Base-by-base conservation (phyloP, 2,329 filamentous ascomycete genomes). In the Corinectria fuckeliana region DNA sequence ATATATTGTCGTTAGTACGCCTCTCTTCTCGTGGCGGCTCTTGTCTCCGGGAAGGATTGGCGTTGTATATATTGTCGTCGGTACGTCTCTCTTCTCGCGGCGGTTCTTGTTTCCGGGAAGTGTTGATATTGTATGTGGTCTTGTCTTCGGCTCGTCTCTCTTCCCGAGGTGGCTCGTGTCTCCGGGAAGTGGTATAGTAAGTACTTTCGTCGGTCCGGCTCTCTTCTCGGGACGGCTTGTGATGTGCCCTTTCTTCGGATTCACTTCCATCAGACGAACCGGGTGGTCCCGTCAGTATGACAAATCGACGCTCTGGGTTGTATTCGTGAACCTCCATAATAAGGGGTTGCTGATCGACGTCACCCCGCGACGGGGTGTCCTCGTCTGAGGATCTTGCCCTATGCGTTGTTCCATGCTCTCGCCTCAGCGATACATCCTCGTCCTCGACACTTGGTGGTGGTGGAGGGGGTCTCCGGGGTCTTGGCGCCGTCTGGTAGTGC, bases 401-500 rank as follows among this genome's bases (percentile, higher is more conserved):
- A 50, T 25, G 74, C 75, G 75, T 14, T 8, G 23, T 20, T 23
- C 80, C 79, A 67, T 85, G 75, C 71, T 93, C 90, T 71, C 82
- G 86, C 5, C 83, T 83, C 34, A 91, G 74, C 7, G 89, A 85
- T 13, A 79, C 81, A 14, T 72, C 77, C 72, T 92, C 90, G 71
- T 93, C 90, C 72, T 93, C 90, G 47, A 89, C 88, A 32, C 75
- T 87, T 4, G 90, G 88, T 16, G 81, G 80, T 1, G 89, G 89
- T 5, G 89, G 87, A 71, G 79, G 81, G 60, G n/a, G 25, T 54
- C 63, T 74, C 41, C 70, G 55, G 36, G 54, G 45, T 41, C 66
- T 66, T 42, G 60, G 41, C 41, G 52, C 39, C 21, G 60, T 45
- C 28, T 68, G 65, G 25, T 60, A 61, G 9, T 60, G 45, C 16